Evolutionary conservation across 202 grass and related monocot genomes (phyloP).

Genomic region (Eragrostis tef): DNA sequence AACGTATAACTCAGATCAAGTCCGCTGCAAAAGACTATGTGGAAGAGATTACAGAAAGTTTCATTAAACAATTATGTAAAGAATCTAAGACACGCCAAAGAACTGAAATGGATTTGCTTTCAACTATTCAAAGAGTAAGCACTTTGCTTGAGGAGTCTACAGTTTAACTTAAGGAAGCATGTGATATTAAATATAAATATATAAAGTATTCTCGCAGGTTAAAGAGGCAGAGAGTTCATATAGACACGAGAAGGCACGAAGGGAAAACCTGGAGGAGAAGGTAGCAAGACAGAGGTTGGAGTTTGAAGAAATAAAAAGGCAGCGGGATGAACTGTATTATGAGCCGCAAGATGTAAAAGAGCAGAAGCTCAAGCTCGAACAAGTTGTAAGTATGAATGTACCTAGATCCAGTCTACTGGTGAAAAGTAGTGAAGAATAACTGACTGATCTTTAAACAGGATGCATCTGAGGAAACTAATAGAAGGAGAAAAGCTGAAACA

Average conservation of each 20-base stretch:
- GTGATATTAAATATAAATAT: neutral
- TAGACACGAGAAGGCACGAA: slow-evolving; percentile 19
- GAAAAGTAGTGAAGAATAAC: neutral
- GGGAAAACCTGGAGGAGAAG: slow-evolving; percentile 43
- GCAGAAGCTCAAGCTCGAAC: slow-evolving; percentile 29
- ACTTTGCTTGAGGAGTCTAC: neutral
- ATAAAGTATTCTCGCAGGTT: slow-evolving; percentile 29
- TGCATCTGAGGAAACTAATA: slow-evolving; percentile 25
- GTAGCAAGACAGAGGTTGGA: slow-evolving; percentile 35
- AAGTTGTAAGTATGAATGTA: slow-evolving; percentile 27
- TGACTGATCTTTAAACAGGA: slow-evolving; percentile 30
- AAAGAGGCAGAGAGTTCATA: slow-evolving; percentile 42
- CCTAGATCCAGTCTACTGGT: neutral
- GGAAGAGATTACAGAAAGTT: slow-evolving; percentile 37
- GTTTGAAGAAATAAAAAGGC: slow-evolving; percentile 43
- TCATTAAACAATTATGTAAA: slow-evolving; percentile 28
- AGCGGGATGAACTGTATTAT: slow-evolving; percentile 36
- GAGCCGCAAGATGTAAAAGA: slow-evolving; percentile 26
- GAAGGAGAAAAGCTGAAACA: slow-evolving; percentile 45
- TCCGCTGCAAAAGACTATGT: slow-evolving; percentile 28
- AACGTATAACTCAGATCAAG: slow-evolving; percentile 44
- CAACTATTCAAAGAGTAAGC: slow-evolving; percentile 42
- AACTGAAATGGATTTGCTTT: slow-evolving; percentile 34
- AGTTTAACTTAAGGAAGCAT: neutral
- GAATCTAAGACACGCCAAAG: slow-evolving; percentile 34